phyloP scores from a whole-genome alignment of 1,284 basidiomycete genomes.

The Bjerkandera adusta region DNA sequence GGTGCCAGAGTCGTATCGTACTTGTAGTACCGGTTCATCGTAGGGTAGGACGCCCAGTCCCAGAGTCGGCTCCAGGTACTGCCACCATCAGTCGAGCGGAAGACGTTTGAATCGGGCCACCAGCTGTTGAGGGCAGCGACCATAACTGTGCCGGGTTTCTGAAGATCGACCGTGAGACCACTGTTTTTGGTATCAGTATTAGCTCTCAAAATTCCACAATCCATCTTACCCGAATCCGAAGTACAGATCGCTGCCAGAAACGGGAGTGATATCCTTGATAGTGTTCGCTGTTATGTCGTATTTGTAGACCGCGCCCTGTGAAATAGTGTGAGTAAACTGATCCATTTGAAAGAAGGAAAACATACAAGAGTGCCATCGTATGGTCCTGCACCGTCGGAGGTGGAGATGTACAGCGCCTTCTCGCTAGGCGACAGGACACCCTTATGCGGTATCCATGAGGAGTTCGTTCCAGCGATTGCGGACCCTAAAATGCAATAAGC shows the following conservation, averaged over 20 bases:
- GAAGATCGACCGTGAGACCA: slow-evolving; percentile 57
- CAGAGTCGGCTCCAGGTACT: slow-evolving; percentile 54
- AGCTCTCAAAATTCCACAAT: not conserved
- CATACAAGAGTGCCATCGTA: slow-evolving; percentile 49
- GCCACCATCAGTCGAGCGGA: slow-evolving; percentile 54
- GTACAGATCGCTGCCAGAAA: slow-evolving; percentile 31
- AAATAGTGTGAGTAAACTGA: not conserved
- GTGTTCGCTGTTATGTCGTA: slow-evolving; percentile 50
- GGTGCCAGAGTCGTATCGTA: slow-evolving; percentile 55
- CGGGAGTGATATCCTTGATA: slow-evolving; percentile 42
- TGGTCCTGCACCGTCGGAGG: slow-evolving; percentile 46
- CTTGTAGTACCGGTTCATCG: slow-evolving; percentile 49
- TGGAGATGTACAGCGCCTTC: slow-evolving; percentile 57
- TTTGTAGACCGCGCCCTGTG: slow-evolving; percentile 27
- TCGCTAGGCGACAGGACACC: slow-evolving; percentile 60
- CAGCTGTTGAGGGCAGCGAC: slow-evolving; percentile 60
- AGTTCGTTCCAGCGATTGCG: slow-evolving; percentile 58
- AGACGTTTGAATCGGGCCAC: slow-evolving; percentile 66
- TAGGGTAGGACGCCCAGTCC: slow-evolving; percentile 50
- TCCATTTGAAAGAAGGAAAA: not conserved
- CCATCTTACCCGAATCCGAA: slow-evolving; percentile 27
- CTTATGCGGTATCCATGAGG: slow-evolving; percentile 60
- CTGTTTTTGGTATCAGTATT: slow-evolving; percentile 48
- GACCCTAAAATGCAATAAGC: slow-evolving; percentile 39
- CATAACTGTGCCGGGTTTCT: slow-evolving; percentile 63